phyloP scores from a whole-genome alignment of 345 rosid genomes.

The Eucalyptus cloeziana region DNA sequence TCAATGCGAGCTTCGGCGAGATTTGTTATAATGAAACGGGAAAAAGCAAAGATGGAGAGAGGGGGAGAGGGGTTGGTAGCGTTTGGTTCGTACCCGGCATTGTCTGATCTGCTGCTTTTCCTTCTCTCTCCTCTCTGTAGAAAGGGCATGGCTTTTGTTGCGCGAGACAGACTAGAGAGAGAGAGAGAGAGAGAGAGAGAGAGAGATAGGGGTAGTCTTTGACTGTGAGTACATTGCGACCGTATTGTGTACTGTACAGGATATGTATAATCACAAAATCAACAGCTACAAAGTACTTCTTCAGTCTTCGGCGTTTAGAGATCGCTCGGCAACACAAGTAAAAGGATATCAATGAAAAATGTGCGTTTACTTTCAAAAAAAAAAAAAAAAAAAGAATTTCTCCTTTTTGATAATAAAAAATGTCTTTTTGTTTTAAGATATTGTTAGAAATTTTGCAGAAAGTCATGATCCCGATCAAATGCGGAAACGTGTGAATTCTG shows the following conservation, averaged over 20 bases:
- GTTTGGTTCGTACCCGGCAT: background rate
- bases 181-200: background rate
- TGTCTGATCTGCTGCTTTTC: background rate
- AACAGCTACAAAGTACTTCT: background rate
- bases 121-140: background rate
- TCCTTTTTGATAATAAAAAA: rapidly evolving
- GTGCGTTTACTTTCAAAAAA: rapidly evolving
- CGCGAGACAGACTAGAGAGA: background rate
- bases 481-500: rapidly evolving
- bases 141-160: background rate
- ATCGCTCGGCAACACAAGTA: rapidly evolving
- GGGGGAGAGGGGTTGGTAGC: background rate
- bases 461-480: rapidly evolving
- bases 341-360: background rate
- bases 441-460: too few relatives aligned
- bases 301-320: background rate
- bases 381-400: too few relatives aligned
- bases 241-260: background rate
- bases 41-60: background rate
- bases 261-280: background rate
- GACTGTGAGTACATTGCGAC: background rate
- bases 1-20: background rate
- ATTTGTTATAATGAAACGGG: background rate
- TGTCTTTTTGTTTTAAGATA: rapidly evolving
- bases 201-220: background rate